These are phyloP conservation scores for Melanomma pulvis-pyrius DNA, from an alignment of 495 filamentous ascomycete species.

Conservation along the genomic window DNA sequence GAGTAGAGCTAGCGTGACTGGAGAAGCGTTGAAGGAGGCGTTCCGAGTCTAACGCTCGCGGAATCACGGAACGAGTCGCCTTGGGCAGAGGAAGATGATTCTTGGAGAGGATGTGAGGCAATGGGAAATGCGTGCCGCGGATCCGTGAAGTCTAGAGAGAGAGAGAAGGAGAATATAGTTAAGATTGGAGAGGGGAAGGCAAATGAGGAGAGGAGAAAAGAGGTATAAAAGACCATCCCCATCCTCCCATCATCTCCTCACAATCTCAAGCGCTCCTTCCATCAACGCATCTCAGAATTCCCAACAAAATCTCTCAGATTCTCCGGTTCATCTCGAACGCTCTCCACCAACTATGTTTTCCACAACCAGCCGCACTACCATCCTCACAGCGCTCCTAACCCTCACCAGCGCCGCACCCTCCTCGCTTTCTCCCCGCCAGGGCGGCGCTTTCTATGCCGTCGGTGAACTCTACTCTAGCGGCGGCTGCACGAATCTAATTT, in stretches of 20 bases:
- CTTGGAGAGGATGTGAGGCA: too few species aligned
- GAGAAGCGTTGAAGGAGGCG: too few species aligned
- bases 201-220: background rate
- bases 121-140: too few species aligned
- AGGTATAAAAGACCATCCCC: background rate
- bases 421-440: constrained; percentile 4
- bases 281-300: background rate
- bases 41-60: too few species aligned
- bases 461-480: constrained; percentile 22
- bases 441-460: constrained; percentile 19
- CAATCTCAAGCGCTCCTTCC: background rate
- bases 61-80: too few species aligned
- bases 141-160: too few species aligned
- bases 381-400: background rate
- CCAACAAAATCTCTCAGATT: background rate
- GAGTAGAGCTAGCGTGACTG: too few species aligned
- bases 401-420: constrained; percentile 5
- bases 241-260: background rate
- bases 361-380: constrained; percentile 7
- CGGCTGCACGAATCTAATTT: constrained; percentile 24
- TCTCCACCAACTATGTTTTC: constrained; percentile 13
- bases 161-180: too few species aligned
- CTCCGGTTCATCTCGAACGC: background rate
- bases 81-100: too few species aligned
- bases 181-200: background rate